A percentile compares a stretch with the other conserved stretches of the same genome.
Conservation (phyloP, 768 basidiomycete species). For the Gloeopeniophorella convolvens region DNA sequence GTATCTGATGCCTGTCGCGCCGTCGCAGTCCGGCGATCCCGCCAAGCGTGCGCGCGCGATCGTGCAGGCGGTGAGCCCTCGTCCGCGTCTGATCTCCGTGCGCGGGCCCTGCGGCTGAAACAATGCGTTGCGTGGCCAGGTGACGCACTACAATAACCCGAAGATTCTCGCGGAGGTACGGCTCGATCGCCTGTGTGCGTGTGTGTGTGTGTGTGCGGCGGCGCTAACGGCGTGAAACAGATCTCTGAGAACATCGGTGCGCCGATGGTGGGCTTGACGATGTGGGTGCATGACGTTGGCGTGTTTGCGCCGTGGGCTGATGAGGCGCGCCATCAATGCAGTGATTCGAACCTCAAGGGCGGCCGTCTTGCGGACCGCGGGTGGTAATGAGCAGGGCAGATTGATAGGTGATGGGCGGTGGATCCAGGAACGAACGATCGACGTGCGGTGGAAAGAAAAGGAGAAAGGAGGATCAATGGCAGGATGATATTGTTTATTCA, state of each 20-base stretch:
- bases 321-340: slow-evolving; percentile 24
- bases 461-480: no score
- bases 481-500: no score
- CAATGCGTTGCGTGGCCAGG: slow-evolving; percentile 44
- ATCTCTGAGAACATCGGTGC: slow-evolving; percentile 78
- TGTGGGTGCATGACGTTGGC: slow-evolving; percentile 44
- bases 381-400: slow-evolving; percentile 35
- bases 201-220: no score
- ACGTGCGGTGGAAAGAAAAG: slow-evolving; percentile 6
- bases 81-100: slow-evolving; percentile 3
- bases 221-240: slow-evolving; percentile 35
- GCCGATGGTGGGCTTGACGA: slow-evolving; percentile 91
- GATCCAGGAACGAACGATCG: not conserved
- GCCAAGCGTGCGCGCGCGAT: slow-evolving; percentile 92
- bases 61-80: slow-evolving; percentile 74
- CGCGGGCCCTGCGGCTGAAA: slow-evolving; percentile 11
- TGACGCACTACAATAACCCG: slow-evolving; percentile 94
- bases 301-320: not conserved
- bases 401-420: not conserved
- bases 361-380: slow-evolving; percentile 66
- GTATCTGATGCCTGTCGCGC: not conserved
- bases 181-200: no score
- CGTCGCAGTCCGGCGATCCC: slow-evolving; percentile 76
- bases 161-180: slow-evolving; percentile 81
- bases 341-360: slow-evolving; percentile 62